These are phyloP conservation scores for Lentinula sp. DNA, from an alignment of 768 basidiomycete species.

Conservation along the genomic window DNA sequence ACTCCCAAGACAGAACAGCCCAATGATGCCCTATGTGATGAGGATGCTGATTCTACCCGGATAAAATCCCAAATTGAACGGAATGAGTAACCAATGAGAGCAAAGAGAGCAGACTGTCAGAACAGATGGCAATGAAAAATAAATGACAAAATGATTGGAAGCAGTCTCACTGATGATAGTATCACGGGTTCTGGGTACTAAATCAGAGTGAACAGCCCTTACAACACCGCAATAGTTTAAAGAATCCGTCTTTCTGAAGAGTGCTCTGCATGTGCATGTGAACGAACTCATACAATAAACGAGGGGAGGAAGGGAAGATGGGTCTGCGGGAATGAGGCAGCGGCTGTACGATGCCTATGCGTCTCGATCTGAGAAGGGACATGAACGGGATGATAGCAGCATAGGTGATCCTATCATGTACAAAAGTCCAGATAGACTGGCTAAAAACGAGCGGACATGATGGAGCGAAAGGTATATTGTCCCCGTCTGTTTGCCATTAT, in stretches of 20 bases:
- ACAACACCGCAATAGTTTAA: not conserved
- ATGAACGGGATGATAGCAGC: not conserved
- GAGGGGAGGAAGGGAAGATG: not conserved
- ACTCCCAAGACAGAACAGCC: not conserved
- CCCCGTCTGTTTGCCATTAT: too few relatives aligned
- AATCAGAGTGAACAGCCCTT: not conserved
- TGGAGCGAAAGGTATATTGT: not conserved
- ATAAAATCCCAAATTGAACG: not conserved
- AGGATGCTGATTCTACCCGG: not conserved
- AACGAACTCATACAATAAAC: not conserved
- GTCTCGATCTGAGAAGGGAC: not conserved
- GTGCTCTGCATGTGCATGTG: not conserved
- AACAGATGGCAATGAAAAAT: not conserved
- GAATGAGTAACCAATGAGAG: not conserved
- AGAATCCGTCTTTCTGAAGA: not conserved
- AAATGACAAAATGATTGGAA: not conserved
- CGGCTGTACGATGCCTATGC: not conserved
- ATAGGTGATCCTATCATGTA: not conserved
- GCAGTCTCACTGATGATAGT: not conserved
- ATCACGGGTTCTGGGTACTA: not conserved
- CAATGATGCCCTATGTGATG: slow-evolving; percentile 2
- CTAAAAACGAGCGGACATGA: not conserved
- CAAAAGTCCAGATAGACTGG: not conserved
- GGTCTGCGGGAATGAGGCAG: not conserved
- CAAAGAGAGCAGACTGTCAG: not conserved